Percentiles rank a stretch among this genome's conserved stretches.
phyloP scores from a whole-genome alignment of 2,329 filamentous ascomycete species.

The Aspergillus intermedius region DNA sequence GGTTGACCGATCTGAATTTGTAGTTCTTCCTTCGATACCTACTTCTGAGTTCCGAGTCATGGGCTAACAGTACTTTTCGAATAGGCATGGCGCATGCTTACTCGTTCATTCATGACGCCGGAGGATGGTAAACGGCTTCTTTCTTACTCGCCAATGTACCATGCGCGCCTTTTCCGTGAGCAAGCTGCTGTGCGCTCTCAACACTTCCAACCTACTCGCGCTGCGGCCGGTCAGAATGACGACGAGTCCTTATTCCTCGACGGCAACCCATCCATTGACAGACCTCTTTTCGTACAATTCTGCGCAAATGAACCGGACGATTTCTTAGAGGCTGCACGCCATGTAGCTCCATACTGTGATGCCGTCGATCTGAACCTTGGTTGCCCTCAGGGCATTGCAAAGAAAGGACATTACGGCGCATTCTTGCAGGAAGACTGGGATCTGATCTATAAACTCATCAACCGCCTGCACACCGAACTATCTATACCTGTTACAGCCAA shows the following conservation, averaged over 20 bases:
- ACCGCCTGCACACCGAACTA: slow-evolving; percentile 70
- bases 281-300: slow-evolving; percentile 93
- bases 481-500: slow-evolving; percentile 87
- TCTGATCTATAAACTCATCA: slow-evolving; percentile 74
- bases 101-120: slow-evolving; percentile 78
- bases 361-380: slow-evolving; percentile 93
- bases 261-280: slow-evolving; percentile 75
- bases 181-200: slow-evolving; percentile 67
- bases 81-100: slow-evolving; percentile 92
- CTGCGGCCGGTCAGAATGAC: slow-evolving; percentile 20
- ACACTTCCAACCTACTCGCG: slow-evolving; percentile 67
- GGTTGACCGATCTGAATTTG: slow-evolving; percentile 98
- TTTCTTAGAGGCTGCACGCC: slow-evolving; percentile 58
- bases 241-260: slow-evolving; percentile 59
- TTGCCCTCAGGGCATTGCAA: slow-evolving; percentile 92
- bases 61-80: slow-evolving; percentile 11
- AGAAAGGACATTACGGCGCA: slow-evolving; percentile 82
- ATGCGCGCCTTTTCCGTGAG: slow-evolving; percentile 80
- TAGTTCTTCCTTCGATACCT: slow-evolving; percentile 41
- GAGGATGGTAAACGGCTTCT: slow-evolving; percentile 61
- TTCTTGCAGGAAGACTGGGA: slow-evolving; percentile 92
- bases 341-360: slow-evolving; percentile 82
- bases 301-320: slow-evolving; percentile 55
- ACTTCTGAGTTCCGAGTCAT: background rate
- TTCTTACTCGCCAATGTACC: slow-evolving; percentile 93